Evolutionary conservation across 495 filamentous ascomycete genomes (phyloP).

Genomic region (Penicillium fimorum): DNA sequence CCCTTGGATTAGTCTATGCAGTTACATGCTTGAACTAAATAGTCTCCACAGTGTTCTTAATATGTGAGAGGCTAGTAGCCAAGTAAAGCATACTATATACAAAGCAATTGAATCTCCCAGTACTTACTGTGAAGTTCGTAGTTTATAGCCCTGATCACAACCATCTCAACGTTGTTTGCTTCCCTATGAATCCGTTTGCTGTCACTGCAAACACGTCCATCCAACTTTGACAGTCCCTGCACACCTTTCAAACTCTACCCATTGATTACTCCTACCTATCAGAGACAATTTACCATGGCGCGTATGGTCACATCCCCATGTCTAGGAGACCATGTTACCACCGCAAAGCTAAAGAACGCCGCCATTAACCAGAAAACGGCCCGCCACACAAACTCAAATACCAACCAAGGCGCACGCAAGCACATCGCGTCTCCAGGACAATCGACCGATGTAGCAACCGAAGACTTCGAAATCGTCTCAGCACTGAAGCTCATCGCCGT

Average conservation of each 20-base stretch:
- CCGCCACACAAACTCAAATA: neutral
- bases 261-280: neutral
- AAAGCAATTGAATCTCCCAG: neutral
- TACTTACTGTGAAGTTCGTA: neutral
- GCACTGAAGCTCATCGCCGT: slow-evolving; percentile 54
- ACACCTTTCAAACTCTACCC: neutral
- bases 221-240: neutral
- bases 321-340: neutral
- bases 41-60: neutral
- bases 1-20: neutral
- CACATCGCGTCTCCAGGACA: neutral
- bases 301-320: neutral
- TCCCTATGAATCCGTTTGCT: neutral
- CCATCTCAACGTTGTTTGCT: neutral
- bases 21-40: neutral
- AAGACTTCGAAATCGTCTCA: slow-evolving; percentile 24
- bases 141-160: neutral
- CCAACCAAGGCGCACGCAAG: neutral
- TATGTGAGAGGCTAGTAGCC: neutral
- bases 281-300: neutral
- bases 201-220: neutral
- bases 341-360: neutral
- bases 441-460: neutral
- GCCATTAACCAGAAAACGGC: neutral
- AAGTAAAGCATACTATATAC: neutral